Conservation (phyloP, 495 filamentous ascomycete genomes). For the Xylaria palmicola region DNA sequence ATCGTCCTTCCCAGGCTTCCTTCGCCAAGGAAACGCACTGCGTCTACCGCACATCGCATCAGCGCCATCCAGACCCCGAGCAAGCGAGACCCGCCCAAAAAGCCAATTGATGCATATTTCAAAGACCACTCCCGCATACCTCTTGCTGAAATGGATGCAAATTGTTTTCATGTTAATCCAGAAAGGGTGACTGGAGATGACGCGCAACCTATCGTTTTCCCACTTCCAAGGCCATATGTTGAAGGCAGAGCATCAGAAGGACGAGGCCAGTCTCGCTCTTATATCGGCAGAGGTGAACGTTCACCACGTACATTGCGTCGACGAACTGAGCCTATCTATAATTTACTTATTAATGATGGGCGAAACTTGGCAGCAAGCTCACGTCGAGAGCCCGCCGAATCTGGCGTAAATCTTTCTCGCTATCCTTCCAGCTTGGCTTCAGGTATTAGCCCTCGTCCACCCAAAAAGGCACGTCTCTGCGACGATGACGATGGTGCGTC, state of each 20-base stretch:
- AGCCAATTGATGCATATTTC: slow-evolving; percentile 79
- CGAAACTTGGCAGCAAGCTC: slow-evolving; percentile 20
- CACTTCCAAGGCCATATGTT: slow-evolving; percentile 49
- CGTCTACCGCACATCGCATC: slow-evolving; percentile 19
- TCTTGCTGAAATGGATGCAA: slow-evolving; percentile 82
- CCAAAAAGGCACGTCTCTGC: slow-evolving; percentile 51
- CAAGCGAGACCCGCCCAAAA: slow-evolving; percentile 48
- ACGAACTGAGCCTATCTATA: slow-evolving; percentile 40
- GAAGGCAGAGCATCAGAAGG: slow-evolving; percentile 22
- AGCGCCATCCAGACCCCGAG: slow-evolving; percentile 29
- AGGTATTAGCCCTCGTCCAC: slow-evolving; percentile 30
- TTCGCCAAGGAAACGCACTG: slow-evolving; percentile 41
- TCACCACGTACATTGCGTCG: slow-evolving; percentile 32
- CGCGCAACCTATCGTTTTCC: slow-evolving; percentile 42
- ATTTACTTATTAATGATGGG: slow-evolving; percentile 29
- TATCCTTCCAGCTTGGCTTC: slow-evolving; percentile 14
- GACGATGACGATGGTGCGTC: slow-evolving; percentile 35
- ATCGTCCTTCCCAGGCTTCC: slow-evolving; percentile 48
- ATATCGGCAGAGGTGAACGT: slow-evolving; percentile 18
- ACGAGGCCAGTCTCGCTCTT: slow-evolving; percentile 15
- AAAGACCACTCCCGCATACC: slow-evolving; percentile 67
- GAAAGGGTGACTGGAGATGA: slow-evolving; percentile 28
- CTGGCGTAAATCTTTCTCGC: slow-evolving; percentile 11
- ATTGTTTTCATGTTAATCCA: slow-evolving; percentile 59
- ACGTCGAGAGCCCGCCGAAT: slow-evolving; percentile 37